phyloP scores from a whole-genome alignment of 176 grass and related monocot species.

The Pontederia crassipes region DNA sequence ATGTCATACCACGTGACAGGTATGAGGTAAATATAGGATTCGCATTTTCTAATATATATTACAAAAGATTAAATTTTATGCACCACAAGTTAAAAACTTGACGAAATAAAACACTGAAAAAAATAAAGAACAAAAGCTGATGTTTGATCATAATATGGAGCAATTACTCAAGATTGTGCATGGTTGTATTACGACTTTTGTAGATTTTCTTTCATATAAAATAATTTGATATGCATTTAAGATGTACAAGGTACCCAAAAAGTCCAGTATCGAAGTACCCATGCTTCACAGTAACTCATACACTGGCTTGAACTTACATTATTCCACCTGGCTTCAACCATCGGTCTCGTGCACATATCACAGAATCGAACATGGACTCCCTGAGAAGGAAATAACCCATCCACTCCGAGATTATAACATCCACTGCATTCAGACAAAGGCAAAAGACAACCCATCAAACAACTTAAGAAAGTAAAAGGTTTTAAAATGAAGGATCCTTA shows the following conservation, averaged over 20 bases:
- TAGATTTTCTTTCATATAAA: too few relatives aligned
- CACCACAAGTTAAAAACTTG: too few relatives aligned
- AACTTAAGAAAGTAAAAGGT: constrained; percentile 4
- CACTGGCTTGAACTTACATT: constrained; percentile 40
- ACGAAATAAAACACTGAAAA: too few relatives aligned
- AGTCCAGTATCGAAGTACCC: background rate
- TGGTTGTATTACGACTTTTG: too few relatives aligned
- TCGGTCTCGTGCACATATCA: constrained; percentile 81
- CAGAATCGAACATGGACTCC: constrained; percentile 97
- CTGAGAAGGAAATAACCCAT: constrained; percentile 98
- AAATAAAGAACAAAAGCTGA: too few relatives aligned
- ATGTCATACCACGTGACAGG: too few relatives aligned
- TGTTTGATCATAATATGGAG: too few relatives aligned
- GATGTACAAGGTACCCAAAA: background rate
- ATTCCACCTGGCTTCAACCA: constrained; percentile 92
- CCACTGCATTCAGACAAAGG: constrained; percentile 39
- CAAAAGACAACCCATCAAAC: background rate
- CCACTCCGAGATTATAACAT: constrained; percentile 98
- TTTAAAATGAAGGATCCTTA: background rate
- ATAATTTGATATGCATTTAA: too few relatives aligned
- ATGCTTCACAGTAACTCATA: background rate
- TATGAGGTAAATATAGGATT: too few relatives aligned
- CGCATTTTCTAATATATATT: too few relatives aligned
- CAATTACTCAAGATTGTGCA: too few relatives aligned
- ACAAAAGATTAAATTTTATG: too few relatives aligned